Conservation (phyloP, 2,329 filamentous ascomycete species). For the Aspergillus fructus region DNA sequence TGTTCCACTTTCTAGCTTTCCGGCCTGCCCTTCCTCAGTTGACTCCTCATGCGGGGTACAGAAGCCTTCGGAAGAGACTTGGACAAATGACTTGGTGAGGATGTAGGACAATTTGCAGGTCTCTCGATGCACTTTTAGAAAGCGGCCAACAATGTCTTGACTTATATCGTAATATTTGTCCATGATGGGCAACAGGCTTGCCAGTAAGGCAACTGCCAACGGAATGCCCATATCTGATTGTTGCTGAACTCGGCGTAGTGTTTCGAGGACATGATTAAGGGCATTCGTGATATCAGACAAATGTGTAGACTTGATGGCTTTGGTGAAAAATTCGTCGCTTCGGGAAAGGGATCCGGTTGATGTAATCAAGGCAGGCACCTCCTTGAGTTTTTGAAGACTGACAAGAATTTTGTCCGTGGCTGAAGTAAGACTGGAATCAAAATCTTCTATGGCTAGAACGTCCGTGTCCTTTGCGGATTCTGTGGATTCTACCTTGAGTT, state of each 20-base stretch:
- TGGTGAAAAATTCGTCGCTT: conserved; percentile 53
- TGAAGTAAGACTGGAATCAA: conserved; percentile 60
- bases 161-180: conserved; percentile 69
- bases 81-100: conserved; percentile 73
- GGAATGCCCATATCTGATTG: conserved; percentile 42
- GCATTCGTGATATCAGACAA: conserved; percentile 54
- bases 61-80: conserved; percentile 82
- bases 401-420: conserved; percentile 76
- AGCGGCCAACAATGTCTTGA: conserved; percentile 57
- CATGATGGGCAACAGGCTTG: conserved; percentile 67
- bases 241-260: conserved; percentile 48
- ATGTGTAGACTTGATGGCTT: conserved; percentile 60
- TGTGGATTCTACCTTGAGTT: conserved; percentile 27
- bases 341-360: conserved; percentile 63
- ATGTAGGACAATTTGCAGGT: conserved; percentile 73
- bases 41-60: conserved; percentile 84
- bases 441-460: conserved; percentile 38
- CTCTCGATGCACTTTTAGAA: conserved; percentile 65
- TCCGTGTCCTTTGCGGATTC: conserved; percentile 13
- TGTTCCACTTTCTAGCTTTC: conserved; percentile 85
- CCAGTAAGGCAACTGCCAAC: conserved; percentile 58
- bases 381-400: conserved; percentile 67
- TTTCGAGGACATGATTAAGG: conserved; percentile 46
- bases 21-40: conserved; percentile 66
- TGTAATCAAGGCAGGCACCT: conserved; percentile 59